Base-by-base conservation (phyloP, 805 yeast species). In the Myxozyma vanderwaltii region DNA sequence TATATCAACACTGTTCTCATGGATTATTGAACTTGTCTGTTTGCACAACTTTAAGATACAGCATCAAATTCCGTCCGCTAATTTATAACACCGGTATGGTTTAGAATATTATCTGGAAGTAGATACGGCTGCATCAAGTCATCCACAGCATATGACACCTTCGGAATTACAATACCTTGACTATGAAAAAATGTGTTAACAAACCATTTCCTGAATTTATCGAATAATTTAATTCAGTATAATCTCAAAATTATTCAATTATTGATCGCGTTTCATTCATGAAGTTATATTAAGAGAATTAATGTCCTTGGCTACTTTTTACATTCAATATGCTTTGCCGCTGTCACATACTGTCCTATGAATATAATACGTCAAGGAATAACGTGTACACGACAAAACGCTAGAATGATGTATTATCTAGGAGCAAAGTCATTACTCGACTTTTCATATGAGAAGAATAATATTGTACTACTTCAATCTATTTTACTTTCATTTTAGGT, bases 51-150 rank as follows among this genome's bases (percentile, higher is more conserved):
- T 60, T 56, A 15, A 64, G 63, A 38, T 64, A 64, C 13, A 66
- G 58, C 62, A 64, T 60, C 67, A 64, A 63, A 54, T 64, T 63
- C 1, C 67, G 66, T 15, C 63, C 63, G 10, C 66, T 64, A 40
- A 56, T 55, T 15, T 38, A n/a, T 43, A 33, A 55, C 26, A 4
- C 53, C 47, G 13, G 47, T 45, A n/a, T 55, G 46, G 15, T 48
- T 36, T 4, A n/a, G 41, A 15, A 51, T 51, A 40, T 38, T 46
- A 23, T 45, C 58, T n/a, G 49, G 45, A n/a, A 8, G 15, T 43
- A 19, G 31, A 41, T 13, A 26, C 35, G 3, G 43, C 17, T 27
- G 31, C 39, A 17, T 23, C 35, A 2, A 41, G 29, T 6, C 55
- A 58, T 24, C 55, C 63, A 21, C 12, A 8, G 13, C 54, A 55